Percentiles rank a stretch among this genome's conserved stretches.
Conservation (phyloP, 2,329 filamentous ascomycete species). For the Chalaropsis thielavioides region DNA sequence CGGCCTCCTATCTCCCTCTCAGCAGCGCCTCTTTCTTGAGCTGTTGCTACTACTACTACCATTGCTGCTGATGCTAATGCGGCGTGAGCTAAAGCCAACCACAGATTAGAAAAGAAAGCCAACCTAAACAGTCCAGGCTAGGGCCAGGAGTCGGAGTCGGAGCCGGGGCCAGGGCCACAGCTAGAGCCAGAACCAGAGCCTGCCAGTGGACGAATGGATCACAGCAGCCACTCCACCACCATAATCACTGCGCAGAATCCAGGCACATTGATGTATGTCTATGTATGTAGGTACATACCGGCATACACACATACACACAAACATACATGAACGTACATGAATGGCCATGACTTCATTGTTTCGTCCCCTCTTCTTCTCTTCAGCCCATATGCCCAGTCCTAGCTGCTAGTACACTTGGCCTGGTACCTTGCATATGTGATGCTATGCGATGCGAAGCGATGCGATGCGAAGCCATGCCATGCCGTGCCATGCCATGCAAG, state of each 20-base stretch:
- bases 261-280: neutral
- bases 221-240: neutral
- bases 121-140: neutral
- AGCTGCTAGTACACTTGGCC: neutral
- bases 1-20: neutral
- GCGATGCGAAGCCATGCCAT: neutral
- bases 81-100: neutral
- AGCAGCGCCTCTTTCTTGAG: neutral
- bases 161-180: neutral
- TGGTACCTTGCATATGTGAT: constrained; percentile 12
- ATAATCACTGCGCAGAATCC: neutral
- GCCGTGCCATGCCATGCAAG: constrained; percentile 4
- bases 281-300: neutral
- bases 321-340: neutral
- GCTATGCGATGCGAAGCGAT: neutral
- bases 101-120: neutral
- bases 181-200: neutral
- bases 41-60: neutral
- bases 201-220: neutral
- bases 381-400: neutral
- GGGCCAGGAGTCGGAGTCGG: neutral
- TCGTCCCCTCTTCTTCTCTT: neutral
- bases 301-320: neutral
- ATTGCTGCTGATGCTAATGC: neutral
- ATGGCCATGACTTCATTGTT: neutral